These are phyloP conservation scores for Leccinum longicurvipes DNA, from an alignment of 768 basidiomycete genomes.

Conservation along the genomic window DNA sequence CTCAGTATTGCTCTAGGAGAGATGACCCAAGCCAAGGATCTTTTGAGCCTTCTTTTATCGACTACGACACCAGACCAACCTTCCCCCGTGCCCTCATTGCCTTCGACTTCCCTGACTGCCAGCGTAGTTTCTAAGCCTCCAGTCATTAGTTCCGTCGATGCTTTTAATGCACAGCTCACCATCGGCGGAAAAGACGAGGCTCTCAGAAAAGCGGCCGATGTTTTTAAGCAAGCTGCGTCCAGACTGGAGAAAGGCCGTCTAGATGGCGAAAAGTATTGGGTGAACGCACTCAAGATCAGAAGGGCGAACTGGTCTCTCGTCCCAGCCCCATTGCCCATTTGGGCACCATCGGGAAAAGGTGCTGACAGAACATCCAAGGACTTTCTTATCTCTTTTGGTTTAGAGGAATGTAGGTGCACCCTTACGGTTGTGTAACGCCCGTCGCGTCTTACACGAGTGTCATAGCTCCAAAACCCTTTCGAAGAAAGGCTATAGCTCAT, in stretches of 20 bases:
- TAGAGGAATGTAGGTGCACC: constrained; percentile 72
- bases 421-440: not conserved
- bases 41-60: constrained; percentile 58
- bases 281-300: constrained; percentile 74
- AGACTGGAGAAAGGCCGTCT: constrained; percentile 62
- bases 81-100: constrained; percentile 26
- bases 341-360: constrained; percentile 69
- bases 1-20: constrained; percentile 72
- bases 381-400: constrained; percentile 73
- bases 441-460: constrained; percentile 5
- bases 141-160: constrained; percentile 62
- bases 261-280: constrained; percentile 74
- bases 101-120: constrained; percentile 47
- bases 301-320: constrained; percentile 77
- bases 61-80: constrained; percentile 36
- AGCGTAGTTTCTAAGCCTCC: constrained; percentile 64
- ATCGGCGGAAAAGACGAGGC: constrained; percentile 82
- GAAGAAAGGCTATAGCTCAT: constrained; percentile 67
- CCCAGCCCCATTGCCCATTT: constrained; percentile 72
- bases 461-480: constrained; percentile 60
- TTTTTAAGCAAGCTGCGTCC: constrained; percentile 68
- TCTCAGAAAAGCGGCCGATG: constrained; percentile 64
- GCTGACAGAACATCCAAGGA: constrained; percentile 80
- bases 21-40: constrained; percentile 72
- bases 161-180: constrained; percentile 68